phyloP scores from a whole-genome alignment of 139 green algal genomes.

The Chlorella sp. region DNA sequence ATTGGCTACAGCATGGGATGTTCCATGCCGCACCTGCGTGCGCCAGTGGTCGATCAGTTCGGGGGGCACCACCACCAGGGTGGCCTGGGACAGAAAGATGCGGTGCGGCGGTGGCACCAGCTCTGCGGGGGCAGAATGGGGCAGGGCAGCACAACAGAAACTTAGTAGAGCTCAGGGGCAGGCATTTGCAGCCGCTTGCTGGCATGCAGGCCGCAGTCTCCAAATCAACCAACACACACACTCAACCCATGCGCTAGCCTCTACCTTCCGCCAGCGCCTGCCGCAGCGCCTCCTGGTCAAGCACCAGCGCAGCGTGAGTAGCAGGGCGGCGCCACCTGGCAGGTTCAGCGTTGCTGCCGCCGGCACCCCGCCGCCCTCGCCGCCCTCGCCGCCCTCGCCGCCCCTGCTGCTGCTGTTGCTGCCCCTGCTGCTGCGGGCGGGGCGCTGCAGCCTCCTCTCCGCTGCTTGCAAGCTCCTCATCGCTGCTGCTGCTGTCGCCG shows the following conservation, averaged over 20 bases:
- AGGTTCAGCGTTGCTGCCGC: not conserved
- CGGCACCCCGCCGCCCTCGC: not conserved
- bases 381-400: not conserved
- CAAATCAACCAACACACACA: not conserved
- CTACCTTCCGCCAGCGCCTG: not conserved
- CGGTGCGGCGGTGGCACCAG: not conserved
- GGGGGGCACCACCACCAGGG: constrained; percentile 91
- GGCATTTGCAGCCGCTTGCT: too few species aligned
- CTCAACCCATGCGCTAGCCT: too few species aligned
- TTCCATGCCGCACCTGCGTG: constrained; percentile 45
- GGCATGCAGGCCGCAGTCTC: too few species aligned
- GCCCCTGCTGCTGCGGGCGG: not conserved
- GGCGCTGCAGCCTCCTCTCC: too few species aligned
- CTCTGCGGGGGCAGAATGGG: constrained; percentile 2
- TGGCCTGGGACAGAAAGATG: constrained; percentile 89
- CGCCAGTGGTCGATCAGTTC: constrained; percentile 92
- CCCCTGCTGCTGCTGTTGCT: not conserved
- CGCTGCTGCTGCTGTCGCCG: too few species aligned
- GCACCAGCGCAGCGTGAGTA: not conserved
- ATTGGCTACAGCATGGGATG: too few species aligned
- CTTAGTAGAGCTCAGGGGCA: too few species aligned
- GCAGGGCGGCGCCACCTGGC: not conserved
- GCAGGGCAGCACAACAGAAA: not conserved
- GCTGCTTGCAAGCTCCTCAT: too few species aligned
- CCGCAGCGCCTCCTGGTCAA: not conserved